Conservation (phyloP, 768 basidiomycete genomes). For the Phylloporus sp. region DNA sequence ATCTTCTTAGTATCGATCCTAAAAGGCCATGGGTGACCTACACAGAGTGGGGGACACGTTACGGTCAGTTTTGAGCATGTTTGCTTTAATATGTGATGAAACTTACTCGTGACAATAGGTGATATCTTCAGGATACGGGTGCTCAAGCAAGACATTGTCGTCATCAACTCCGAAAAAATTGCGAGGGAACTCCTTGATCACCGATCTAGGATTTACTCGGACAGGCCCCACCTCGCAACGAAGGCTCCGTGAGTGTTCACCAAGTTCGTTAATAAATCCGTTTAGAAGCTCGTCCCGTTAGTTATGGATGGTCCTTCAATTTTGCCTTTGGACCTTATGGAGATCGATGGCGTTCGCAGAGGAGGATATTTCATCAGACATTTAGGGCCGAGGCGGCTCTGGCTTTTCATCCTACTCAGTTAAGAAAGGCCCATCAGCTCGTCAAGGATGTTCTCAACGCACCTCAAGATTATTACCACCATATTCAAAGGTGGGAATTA, state of each 20-base stretch:
- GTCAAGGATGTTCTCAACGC: constrained; percentile 7
- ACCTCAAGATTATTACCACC: constrained; percentile 4
- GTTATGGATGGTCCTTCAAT: constrained; percentile 21
- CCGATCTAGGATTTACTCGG: background rate
- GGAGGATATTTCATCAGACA: constrained; percentile 21
- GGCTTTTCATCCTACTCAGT: constrained; percentile 14
- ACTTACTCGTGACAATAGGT: too few relatives aligned
- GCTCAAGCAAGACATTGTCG: background rate
- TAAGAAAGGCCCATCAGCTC: constrained; percentile 19
- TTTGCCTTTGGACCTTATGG: constrained; percentile 17
- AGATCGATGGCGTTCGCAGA: constrained; percentile 19
- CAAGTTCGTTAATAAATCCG: too few relatives aligned
- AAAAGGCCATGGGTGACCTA: background rate
- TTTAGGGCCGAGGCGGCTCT: constrained; percentile 16
- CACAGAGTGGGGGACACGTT: background rate
- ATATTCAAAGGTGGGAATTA: constrained; percentile 9
- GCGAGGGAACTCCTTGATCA: background rate
- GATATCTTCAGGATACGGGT: background rate
- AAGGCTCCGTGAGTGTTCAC: background rate
- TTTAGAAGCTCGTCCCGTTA: background rate
- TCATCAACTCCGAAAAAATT: background rate
- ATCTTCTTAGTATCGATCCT: background rate
- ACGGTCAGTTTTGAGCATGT: background rate
- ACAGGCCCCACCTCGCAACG: background rate
- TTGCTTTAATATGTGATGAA: too few relatives aligned